Percentiles rank a stretch among this genome's conserved stretches.
These are phyloP conservation scores for Boletus sp. DNA, from an alignment of 768 basidiomycete species.

Conservation along the genomic window DNA sequence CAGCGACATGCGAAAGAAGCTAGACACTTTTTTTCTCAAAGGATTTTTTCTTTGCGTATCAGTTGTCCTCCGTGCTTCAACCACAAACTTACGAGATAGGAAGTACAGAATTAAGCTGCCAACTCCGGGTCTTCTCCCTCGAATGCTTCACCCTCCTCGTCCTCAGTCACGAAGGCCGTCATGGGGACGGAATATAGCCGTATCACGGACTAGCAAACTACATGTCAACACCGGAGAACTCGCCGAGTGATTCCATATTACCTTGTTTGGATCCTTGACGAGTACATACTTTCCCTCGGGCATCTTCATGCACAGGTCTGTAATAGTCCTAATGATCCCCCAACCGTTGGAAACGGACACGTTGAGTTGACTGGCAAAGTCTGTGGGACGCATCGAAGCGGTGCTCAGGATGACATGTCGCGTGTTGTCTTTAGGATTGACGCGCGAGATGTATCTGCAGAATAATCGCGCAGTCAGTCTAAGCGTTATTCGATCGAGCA, in stretches of 20 bases:
- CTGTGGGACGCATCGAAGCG: slow-evolving; percentile 88
- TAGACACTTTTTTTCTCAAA: background rate
- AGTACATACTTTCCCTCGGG: slow-evolving; percentile 98
- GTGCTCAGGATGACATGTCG: slow-evolving; percentile 95
- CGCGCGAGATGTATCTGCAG: slow-evolving; percentile 88
- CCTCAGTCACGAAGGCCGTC: slow-evolving; percentile 79
- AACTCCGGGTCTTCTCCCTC: slow-evolving; percentile 43
- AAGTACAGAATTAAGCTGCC: slow-evolving; percentile 21
- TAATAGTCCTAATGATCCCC: slow-evolving; percentile 96
- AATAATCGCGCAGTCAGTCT: slow-evolving; percentile 12
- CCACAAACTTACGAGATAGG: background rate
- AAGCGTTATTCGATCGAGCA: background rate
- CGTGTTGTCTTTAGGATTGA: slow-evolving; percentile 89
- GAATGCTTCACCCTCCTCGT: slow-evolving; percentile 55
- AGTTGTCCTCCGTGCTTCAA: background rate
- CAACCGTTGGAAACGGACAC: slow-evolving; percentile 94
- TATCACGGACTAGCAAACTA: slow-evolving; percentile 71
- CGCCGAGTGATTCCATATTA: slow-evolving; percentile 35
- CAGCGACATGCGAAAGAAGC: background rate
- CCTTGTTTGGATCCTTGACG: slow-evolving; percentile 97
- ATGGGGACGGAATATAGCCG: slow-evolving; percentile 91
- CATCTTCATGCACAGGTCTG: slow-evolving; percentile 93
- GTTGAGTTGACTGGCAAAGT: slow-evolving; percentile 94
- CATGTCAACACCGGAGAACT: slow-evolving; percentile 4
- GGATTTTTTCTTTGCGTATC: background rate